Conservation (phyloP, 148 eudicot species). For the Rhododendron vialii region DNA sequence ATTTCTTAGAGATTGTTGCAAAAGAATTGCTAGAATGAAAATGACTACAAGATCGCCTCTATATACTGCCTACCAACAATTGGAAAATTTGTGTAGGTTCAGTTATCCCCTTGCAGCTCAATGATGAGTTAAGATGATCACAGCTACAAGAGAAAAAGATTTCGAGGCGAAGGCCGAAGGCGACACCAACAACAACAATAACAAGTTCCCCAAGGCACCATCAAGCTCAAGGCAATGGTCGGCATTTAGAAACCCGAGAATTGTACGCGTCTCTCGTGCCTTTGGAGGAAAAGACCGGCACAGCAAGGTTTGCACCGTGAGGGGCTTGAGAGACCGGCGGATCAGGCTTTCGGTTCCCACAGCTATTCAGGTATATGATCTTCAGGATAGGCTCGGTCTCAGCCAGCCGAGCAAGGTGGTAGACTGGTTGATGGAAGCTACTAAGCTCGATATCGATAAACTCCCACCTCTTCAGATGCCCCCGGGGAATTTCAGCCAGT, state of each 20-base stretch:
- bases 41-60: background rate
- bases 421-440: conserved; percentile 71
- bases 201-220: conserved; percentile 19
- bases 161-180: conserved; percentile 34
- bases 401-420: conserved; percentile 81
- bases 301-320: conserved; percentile 72
- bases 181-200: conserved; percentile 4
- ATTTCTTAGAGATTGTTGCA: background rate
- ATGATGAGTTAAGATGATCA: conserved; percentile 33
- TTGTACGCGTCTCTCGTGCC: conserved; percentile 59
- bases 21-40: background rate
- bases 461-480: conserved; percentile 69
- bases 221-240: conserved; percentile 64
- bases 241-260: conserved; percentile 71
- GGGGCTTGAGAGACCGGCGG: conserved; percentile 67
- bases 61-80: background rate
- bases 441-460: conserved; percentile 62
- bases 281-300: conserved; percentile 85
- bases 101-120: conserved; percentile 9
- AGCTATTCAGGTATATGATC: conserved; percentile 75
- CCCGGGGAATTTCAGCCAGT: conserved; percentile 30
- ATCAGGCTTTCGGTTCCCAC: conserved; percentile 75
- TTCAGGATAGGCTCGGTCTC: conserved; percentile 68
- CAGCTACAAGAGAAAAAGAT: conserved; percentile 37
- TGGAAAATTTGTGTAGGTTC: background rate